Percentiles rank a stretch among this genome's conserved stretches.
phyloP scores from a whole-genome alignment of 768 basidiomycete genomes.

The Agaricus subrufescens region DNA sequence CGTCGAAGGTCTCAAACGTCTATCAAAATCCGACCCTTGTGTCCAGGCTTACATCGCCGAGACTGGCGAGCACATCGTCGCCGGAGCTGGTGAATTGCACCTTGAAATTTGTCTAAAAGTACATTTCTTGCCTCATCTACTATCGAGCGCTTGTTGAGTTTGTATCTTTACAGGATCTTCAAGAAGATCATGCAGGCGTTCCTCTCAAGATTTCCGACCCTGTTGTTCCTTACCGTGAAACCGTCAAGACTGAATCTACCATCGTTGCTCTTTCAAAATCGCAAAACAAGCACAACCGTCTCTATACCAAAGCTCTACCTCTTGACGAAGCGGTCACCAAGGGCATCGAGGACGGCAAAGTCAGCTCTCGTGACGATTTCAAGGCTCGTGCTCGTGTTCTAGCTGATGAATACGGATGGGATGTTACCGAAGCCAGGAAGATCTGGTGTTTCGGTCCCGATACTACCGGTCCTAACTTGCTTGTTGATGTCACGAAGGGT shows the following conservation, averaged over 20 bases:
- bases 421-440: slow-evolving; percentile 98
- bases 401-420: slow-evolving; percentile 97
- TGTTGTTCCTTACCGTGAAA: slow-evolving; percentile 97
- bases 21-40: slow-evolving; percentile 99
- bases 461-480: slow-evolving; percentile 92
- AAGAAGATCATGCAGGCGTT: slow-evolving; percentile 99
- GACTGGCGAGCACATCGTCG: slow-evolving; percentile 97
- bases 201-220: slow-evolving; percentile 98
- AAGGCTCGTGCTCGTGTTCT: slow-evolving; percentile 92
- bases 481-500: slow-evolving; percentile 98
- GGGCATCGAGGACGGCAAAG: slow-evolving; percentile 84
- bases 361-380: slow-evolving; percentile 94
- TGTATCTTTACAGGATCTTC: slow-evolving; percentile 68
- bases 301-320: slow-evolving; percentile 91
- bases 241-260: slow-evolving; percentile 91
- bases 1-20: slow-evolving; percentile 99
- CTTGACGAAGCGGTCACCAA: slow-evolving; percentile 91
- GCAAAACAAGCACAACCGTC: slow-evolving; percentile 99
- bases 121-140: not conserved
- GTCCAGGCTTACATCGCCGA: slow-evolving; percentile 93
- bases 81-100: slow-evolving; percentile 98
- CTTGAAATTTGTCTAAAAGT: slow-evolving; percentile 99
- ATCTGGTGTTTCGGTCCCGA: slow-evolving; percentile 99
- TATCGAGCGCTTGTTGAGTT: not conserved
- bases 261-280: slow-evolving; percentile 98